These are phyloP conservation scores for Fistulinella prunicolor DNA, from an alignment of 768 basidiomycete genomes.

Conservation along the genomic window DNA sequence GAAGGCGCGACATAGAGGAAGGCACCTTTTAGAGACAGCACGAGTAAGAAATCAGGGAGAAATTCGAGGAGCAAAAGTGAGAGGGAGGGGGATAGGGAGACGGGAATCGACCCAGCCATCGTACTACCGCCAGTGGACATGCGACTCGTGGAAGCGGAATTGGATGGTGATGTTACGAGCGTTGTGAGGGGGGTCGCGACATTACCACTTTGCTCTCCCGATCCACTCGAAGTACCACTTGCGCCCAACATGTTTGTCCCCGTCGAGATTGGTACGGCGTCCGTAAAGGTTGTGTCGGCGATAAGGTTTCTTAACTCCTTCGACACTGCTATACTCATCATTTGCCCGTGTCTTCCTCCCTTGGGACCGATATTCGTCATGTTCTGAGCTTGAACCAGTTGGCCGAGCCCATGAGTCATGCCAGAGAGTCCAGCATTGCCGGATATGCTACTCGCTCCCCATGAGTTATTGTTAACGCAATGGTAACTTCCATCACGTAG, in stretches of 20 bases:
- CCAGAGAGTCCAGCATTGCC: neutral
- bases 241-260: conserved; percentile 36
- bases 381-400: conserved; percentile 15
- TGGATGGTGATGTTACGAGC: conserved; percentile 14
- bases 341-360: conserved; percentile 24
- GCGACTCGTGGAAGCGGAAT: conserved; percentile 19
- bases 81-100: conserved; percentile 42
- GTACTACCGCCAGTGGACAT: conserved; percentile 2
- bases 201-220: conserved; percentile 8
- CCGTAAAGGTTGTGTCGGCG: conserved; percentile 44
- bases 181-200: conserved; percentile 18
- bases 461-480: conserved; percentile 54
- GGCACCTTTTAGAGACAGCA: conserved; percentile 87
- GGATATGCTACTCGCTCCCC: conserved; percentile 1
- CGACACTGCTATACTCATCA: conserved; percentile 41
- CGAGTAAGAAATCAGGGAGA: conserved; percentile 80
- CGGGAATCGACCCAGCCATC: conserved; percentile 35
- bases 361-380: conserved; percentile 20
- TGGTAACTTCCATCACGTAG: conserved; percentile 71
- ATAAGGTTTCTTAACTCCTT: conserved; percentile 52
- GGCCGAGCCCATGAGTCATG: conserved; percentile 5
- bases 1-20: conserved; percentile 92
- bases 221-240: conserved; percentile 9
- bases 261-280: conserved; percentile 45
- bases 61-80: conserved; percentile 53